Percentiles rank a stretch among this genome's conserved stretches.
Evolutionary conservation across 1,284 basidiomycete genomes (phyloP).

Genomic region (Austroboletus olivaceoglutinosus): DNA sequence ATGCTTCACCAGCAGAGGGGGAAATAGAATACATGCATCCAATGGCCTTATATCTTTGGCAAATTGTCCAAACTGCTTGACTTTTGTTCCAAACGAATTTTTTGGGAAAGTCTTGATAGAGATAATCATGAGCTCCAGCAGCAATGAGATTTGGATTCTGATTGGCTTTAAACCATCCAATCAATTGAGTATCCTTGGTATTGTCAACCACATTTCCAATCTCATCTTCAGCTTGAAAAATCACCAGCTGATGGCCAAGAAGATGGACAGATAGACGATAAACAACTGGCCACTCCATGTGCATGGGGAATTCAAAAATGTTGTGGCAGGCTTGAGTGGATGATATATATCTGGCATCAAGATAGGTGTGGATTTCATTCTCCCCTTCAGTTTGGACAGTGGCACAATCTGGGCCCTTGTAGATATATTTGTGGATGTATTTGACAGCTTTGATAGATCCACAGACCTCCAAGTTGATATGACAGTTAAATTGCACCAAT

Average conservation of each 20-base stretch:
- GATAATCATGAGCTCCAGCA: slow-evolving; percentile 27
- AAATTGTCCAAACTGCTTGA: neutral
- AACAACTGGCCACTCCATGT: slow-evolving; percentile 16
- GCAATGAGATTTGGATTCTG: slow-evolving; percentile 20
- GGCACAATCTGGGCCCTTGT: slow-evolving; percentile 40
- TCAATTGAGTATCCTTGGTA: slow-evolving; percentile 28
- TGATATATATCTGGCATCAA: slow-evolving; percentile 20
- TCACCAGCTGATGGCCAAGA: slow-evolving; percentile 34
- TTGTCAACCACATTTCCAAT: slow-evolving; percentile 16
- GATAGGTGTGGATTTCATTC: slow-evolving; percentile 12
- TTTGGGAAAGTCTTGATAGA: slow-evolving; percentile 45
- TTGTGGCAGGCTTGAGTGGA: slow-evolving; percentile 14
- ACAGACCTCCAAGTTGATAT: slow-evolving; percentile 46
- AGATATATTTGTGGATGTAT: slow-evolving; percentile 45
- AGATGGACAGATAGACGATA: slow-evolving; percentile 16
- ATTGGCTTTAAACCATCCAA: slow-evolving; percentile 45
- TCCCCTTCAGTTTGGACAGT: slow-evolving; percentile 14
- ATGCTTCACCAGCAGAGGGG: slow-evolving; percentile 30
- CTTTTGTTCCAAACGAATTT: slow-evolving; percentile 19
- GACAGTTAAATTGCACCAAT: slow-evolving; percentile 36
- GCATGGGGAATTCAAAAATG: too few relatives aligned
- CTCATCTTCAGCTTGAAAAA: slow-evolving; percentile 28
- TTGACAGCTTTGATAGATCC: slow-evolving; percentile 34
- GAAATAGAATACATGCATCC: slow-evolving; percentile 35
- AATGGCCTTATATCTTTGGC: slow-evolving; percentile 22